phyloP scores from a whole-genome alignment of 78 protist species.

The Mastigamoeba balamuthi region DNA sequence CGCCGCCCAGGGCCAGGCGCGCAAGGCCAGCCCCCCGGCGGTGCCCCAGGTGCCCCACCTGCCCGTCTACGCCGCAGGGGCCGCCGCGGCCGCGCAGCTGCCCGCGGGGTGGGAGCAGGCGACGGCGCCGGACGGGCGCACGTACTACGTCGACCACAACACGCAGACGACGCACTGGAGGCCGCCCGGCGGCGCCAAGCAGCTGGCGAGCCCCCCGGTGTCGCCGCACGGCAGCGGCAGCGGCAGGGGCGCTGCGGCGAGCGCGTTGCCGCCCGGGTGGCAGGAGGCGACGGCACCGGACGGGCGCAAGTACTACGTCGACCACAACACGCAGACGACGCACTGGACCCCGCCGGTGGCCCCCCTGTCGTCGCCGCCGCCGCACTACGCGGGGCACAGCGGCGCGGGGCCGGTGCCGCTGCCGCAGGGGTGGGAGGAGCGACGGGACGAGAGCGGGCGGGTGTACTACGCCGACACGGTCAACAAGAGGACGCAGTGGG shows the following conservation, averaged over 20 bases:
- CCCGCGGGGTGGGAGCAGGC: conserved; percentile 37
- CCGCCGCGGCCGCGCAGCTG: background rate
- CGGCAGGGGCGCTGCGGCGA: background rate
- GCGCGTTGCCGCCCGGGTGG: conserved; percentile 13
- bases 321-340: conserved; percentile 25
- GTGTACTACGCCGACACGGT: conserved; percentile 15
- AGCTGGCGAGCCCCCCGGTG: no score
- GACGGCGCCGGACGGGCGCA: conserved; percentile 7
- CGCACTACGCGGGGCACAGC: no score
- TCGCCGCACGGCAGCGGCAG: no score
- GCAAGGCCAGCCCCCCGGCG: no score
- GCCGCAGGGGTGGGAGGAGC: conserved; percentile 24
- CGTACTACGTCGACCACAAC: conserved; percentile 28
- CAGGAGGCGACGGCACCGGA: conserved; percentile 16
- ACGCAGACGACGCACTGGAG: conserved; percentile 31
- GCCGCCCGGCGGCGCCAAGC: conserved; percentile 16
- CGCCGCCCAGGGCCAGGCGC: no score
- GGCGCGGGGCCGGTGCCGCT: no score
- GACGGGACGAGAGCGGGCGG: conserved; percentile 14
- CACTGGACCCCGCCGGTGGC: conserved; percentile 41
- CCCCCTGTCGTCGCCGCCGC: no score
- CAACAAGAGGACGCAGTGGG: conserved; percentile 21
- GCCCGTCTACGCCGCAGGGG: no score
- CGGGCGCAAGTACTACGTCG: conserved; percentile 22
- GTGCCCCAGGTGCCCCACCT: no score